Conservation (phyloP, 2,329 filamentous ascomycete species). For the Tympanopsis confertula region DNA sequence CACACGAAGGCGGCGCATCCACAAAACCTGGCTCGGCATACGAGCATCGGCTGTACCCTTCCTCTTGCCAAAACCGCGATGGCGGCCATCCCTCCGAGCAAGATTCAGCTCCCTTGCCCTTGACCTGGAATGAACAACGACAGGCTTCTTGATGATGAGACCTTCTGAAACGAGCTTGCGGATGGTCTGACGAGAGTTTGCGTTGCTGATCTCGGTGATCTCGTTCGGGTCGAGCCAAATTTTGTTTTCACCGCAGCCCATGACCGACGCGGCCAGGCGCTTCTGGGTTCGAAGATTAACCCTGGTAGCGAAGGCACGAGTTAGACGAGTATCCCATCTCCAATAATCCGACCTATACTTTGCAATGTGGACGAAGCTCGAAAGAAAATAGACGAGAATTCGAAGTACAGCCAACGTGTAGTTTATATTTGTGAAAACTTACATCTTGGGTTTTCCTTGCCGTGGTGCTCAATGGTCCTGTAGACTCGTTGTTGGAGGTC, state of each 20-base stretch:
- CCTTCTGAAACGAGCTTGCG: conserved; percentile 99
- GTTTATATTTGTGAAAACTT: no score
- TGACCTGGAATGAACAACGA: conserved; percentile 98
- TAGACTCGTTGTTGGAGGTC: no score
- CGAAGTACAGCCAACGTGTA: no score
- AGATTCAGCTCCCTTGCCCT: conserved; percentile 92
- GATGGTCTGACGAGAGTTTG: conserved; percentile 99
- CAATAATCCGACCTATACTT: no score
- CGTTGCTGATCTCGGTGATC: conserved; percentile 98
- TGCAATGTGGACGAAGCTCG: no score
- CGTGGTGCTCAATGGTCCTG: no score
- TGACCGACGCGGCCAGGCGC: conserved; percentile 96
- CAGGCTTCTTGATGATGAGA: conserved; percentile 99
- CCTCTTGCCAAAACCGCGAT: conserved; percentile 99
- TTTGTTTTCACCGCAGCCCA: conserved; percentile 99
- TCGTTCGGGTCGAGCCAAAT: conserved; percentile 99
- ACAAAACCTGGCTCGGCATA: conserved; percentile 98
- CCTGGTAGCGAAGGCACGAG: conserved; percentile 48
- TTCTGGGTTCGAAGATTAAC: conserved; percentile 99
- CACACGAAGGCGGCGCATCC: conserved; percentile 99
- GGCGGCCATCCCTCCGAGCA: conserved; percentile 86
- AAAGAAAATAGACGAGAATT: no score
- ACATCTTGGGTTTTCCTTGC: no score
- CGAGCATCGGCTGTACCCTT: conserved; percentile 99
- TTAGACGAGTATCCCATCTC: no score